Conservation (phyloP, 2,329 filamentous ascomycete species). For the Sarocladiaceae sp. region DNA sequence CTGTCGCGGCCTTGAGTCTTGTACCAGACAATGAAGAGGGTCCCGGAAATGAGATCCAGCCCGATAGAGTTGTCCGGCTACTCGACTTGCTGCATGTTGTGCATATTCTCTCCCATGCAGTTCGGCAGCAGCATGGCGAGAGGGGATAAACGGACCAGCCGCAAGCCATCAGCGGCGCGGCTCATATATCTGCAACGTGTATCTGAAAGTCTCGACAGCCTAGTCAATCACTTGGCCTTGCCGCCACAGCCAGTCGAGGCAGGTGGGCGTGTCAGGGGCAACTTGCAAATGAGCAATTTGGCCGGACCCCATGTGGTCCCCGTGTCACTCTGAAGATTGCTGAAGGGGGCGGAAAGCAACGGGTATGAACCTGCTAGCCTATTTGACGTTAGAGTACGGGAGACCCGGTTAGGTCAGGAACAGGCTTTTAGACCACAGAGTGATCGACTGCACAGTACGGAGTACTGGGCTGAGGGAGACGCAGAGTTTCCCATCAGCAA, state of each 20-base stretch:
- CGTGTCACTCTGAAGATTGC: not conserved
- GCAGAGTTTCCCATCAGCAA: too few relatives aligned
- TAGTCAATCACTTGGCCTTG: too few relatives aligned
- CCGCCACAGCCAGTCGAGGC: too few relatives aligned
- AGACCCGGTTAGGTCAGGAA: too few relatives aligned
- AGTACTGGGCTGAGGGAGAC: not conserved
- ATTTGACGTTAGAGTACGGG: too few relatives aligned
- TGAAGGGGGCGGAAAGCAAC: not conserved
- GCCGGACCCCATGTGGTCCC: not conserved
- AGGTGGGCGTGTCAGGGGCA: not conserved
- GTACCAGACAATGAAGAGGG: not conserved
- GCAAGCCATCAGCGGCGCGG: too few relatives aligned
- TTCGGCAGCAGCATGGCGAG: not conserved
- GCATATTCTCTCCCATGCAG: not conserved
- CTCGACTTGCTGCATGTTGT: slow-evolving; percentile 1
- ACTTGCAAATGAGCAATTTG: slow-evolving; percentile 8
- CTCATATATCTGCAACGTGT: too few relatives aligned
- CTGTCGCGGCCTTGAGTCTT: not conserved
- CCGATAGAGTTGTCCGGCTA: not conserved
- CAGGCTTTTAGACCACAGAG: not conserved
- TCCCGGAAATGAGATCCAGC: not conserved
- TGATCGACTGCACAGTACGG: too few relatives aligned
- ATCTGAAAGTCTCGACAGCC: too few relatives aligned
- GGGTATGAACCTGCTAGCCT: not conserved
- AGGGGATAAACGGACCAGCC: too few relatives aligned